Base-by-base conservation (phyloP, 2,329 filamentous ascomycete genomes). In the Cyphellophora attinorum region DNA sequence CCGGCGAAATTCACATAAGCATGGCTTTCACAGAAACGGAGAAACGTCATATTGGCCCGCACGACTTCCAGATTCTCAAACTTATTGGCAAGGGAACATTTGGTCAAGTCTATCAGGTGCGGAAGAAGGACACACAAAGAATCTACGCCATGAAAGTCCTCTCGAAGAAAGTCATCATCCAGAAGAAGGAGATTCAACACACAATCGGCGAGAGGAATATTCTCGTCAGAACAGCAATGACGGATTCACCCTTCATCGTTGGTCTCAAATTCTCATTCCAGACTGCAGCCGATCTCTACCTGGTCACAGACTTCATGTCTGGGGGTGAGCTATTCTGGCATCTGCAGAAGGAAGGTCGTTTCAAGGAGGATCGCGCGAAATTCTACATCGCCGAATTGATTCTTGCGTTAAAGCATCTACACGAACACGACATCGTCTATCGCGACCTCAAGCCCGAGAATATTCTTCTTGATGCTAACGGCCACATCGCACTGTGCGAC, bases 301-400 rank as follows among this genome's bases (percentile, higher is more conserved):
- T 98, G n/a, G 91, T 98, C 11, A 96, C 91, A 4, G 91, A 96
- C 57, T 98, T 95, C 66, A 96, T 98, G 91, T 98, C 91, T 11
- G 91, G 91, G 25, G 91, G 91, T 38, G 91, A 98, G 60, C 70
- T 98, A 2, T 98, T 98, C 62, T 98, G 91, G 89, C 91, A 98
- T 65, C 64, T 98, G 39, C 91, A 98, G 56, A 93, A 93, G 55
- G 91, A 96, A 56, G 89, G 89, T 33, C 81, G 89, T 18, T 98
- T 98, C 59, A 81, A 91, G 47, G 91, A 96, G 65, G 82, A 79
- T 51, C 78, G 91, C 15, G 91, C 91, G 47, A 96, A 96, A 61
- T 98, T 98, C 58, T 98, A 98, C 64, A 96, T 96, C 56, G 91
- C 91, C 11, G 91, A 98, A 60, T 75, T 98, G 42, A 96, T 98